Evolutionary conservation across 257 asterid species (phyloP).

Genomic region (Plantago ovata): DNA sequence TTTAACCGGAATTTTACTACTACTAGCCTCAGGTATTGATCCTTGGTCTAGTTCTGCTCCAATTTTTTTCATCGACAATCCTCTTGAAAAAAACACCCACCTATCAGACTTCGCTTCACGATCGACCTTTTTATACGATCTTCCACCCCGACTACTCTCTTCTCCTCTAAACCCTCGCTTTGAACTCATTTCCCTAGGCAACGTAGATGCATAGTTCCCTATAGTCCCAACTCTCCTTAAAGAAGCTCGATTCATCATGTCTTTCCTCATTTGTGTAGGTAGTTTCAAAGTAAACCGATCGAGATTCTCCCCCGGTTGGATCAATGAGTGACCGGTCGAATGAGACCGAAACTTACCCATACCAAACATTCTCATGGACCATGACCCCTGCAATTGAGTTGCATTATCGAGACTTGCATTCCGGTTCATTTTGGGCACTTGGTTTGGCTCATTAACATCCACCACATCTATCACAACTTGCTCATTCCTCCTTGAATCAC

Average conservation of each 20-base stretch:
- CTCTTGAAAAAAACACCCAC: slow-evolving; percentile 60
- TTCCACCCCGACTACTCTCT: slow-evolving; percentile 44
- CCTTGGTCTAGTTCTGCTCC: slow-evolving; percentile 42
- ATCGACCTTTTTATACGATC: slow-evolving; percentile 38
- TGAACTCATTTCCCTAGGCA: slow-evolving; percentile 47
- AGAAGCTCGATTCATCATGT: slow-evolving; percentile 60
- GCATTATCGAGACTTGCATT: slow-evolving; percentile 26
- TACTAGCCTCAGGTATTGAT: slow-evolving; percentile 16
- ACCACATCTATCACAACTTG: slow-evolving; percentile 24
- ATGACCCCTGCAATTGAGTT: slow-evolving; percentile 31
- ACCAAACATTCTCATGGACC: slow-evolving; percentile 39
- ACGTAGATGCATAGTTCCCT: slow-evolving; percentile 34
- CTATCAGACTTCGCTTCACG: slow-evolving; percentile 50
- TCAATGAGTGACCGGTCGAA: slow-evolving; percentile 88
- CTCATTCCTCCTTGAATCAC: slow-evolving; percentile 10
- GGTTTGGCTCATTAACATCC: slow-evolving; percentile 7
- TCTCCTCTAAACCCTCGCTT: slow-evolving; percentile 53
- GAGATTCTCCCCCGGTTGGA: slow-evolving; percentile 58
- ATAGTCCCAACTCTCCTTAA: slow-evolving; percentile 59
- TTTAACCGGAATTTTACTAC: slow-evolving; percentile 27
- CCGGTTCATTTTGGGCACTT: slow-evolving; percentile 21
- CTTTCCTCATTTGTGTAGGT: slow-evolving; percentile 61
- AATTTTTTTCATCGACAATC: slow-evolving; percentile 42
- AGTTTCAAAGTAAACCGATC: slow-evolving; percentile 74
- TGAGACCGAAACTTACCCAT: slow-evolving; percentile 70